These are phyloP conservation scores for Kazachstania africana DNA, from an alignment of 805 yeast species.

Conservation along the genomic window DNA sequence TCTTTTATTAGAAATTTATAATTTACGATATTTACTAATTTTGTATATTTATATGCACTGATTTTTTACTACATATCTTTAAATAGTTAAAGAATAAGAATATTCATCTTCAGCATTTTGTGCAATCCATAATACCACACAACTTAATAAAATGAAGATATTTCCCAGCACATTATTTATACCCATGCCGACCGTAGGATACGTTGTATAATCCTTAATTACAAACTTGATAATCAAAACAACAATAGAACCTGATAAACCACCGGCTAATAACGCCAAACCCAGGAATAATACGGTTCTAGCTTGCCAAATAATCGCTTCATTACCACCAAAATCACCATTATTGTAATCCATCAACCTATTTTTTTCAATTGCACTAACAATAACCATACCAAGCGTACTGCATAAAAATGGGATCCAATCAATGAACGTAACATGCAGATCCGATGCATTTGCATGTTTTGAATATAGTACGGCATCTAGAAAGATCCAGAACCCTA, in stretches of 20 bases:
- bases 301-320: conserved; percentile 82
- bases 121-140: conserved; percentile 82
- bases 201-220: conserved; percentile 55
- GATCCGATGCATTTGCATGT: conserved; percentile 72
- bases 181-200: conserved; percentile 94
- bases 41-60: no score
- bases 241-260: conserved; percentile 83
- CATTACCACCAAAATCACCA: conserved; percentile 18
- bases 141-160: conserved; percentile 72
- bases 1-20: no score
- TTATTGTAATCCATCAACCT: conserved; percentile 30
- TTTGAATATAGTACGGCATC: conserved; percentile 83
- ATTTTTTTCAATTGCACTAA: conserved; percentile 36
- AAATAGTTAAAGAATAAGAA: conserved; percentile 78
- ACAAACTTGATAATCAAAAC: conserved; percentile 78
- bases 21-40: no score
- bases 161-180: conserved; percentile 76
- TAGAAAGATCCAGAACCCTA: conserved; percentile 81
- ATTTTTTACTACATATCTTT: no score
- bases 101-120: conserved; percentile 95
- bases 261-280: conserved; percentile 86
- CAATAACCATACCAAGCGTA: conserved; percentile 76
- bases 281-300: conserved; percentile 84
- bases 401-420: conserved; percentile 93
- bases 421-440: conserved; percentile 84